Evolutionary conservation across 441 rosid species (phyloP).

Genomic region (Adansonia madagascariensis): DNA sequence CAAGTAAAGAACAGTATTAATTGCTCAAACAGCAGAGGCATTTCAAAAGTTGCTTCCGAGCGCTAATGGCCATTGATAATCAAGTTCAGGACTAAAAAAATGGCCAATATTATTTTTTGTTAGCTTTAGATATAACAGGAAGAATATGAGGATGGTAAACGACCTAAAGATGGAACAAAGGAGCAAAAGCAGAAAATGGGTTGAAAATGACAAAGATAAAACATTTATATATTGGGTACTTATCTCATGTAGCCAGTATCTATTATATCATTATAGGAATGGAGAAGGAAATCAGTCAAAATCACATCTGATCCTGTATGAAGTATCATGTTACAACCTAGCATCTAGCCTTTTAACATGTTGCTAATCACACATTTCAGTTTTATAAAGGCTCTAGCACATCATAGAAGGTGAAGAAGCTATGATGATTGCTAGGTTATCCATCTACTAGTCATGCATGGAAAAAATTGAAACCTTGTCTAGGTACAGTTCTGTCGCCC

Average conservation of each 20-base stretch:
- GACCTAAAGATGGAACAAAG: slow-evolving; percentile 4
- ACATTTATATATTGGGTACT: background rate
- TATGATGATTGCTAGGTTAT: background rate
- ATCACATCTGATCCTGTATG: background rate
- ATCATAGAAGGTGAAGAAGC: slow-evolving; percentile 13
- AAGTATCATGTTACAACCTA: slow-evolving; percentile 23
- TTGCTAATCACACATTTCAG: slow-evolving; percentile 23
- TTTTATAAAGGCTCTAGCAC: slow-evolving; percentile 15
- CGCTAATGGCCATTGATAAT: slow-evolving; percentile 14
- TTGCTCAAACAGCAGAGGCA: slow-evolving; percentile 14
- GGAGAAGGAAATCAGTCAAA: background rate
- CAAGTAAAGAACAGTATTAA: slow-evolving; percentile 10
- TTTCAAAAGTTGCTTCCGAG: slow-evolving; percentile 24
- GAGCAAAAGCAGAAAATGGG: background rate
- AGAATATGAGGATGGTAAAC: slow-evolving; percentile 17
- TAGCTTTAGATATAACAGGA: background rate
- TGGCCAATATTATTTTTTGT: background rate
- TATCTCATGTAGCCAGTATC: slow-evolving; percentile 20
- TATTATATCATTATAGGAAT: slow-evolving; percentile 17
- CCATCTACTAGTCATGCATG: slow-evolving; percentile 26
- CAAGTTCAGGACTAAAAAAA: slow-evolving; percentile 11
- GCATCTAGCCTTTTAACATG: slow-evolving; percentile 13
- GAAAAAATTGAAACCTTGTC: slow-evolving; percentile 80
- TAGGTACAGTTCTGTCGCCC: slow-evolving; percentile 97
- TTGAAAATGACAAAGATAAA: slow-evolving; percentile 12